A percentile compares a stretch with the other conserved stretches of the same genome.
These are phyloP conservation scores for Euphrasia arctica DNA, from an alignment of 305 asterid species.

Conservation along the genomic window DNA sequence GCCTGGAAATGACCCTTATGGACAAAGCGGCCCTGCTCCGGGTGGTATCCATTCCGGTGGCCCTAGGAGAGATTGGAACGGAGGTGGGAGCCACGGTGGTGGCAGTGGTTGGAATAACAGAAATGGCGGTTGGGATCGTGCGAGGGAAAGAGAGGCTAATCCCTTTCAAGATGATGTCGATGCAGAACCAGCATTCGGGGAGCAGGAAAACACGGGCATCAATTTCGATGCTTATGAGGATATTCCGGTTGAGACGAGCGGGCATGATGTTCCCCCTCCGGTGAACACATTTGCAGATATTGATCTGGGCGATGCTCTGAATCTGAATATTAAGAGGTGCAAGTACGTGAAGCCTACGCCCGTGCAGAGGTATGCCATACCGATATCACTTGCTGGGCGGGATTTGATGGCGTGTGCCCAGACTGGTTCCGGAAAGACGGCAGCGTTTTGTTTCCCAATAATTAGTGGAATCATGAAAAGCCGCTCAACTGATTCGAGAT, in stretches of 20 bases:
- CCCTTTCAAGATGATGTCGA: slow-evolving; percentile 63
- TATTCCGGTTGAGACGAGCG: slow-evolving; percentile 97
- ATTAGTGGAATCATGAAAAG: slow-evolving; percentile 87
- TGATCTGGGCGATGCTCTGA: slow-evolving; percentile 87
- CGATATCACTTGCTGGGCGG: slow-evolving; percentile 74
- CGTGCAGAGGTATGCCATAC: slow-evolving; percentile 86
- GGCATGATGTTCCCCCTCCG: slow-evolving; percentile 83
- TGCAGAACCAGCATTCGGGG: slow-evolving; percentile 43
- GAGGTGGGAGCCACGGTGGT: slow-evolving; percentile 37
- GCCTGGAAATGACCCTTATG: slow-evolving; percentile 46
- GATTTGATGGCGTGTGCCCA: slow-evolving; percentile 99
- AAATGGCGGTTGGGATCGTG: slow-evolving; percentile 66
- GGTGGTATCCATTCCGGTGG: slow-evolving; percentile 54
- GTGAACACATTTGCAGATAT: slow-evolving; percentile 87
- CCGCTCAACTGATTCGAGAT: slow-evolving; percentile 54
- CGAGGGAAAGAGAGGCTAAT: slow-evolving; percentile 74
- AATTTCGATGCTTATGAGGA: slow-evolving; percentile 97
- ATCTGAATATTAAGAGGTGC: slow-evolving; percentile 85
- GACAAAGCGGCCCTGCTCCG: slow-evolving; percentile 40
- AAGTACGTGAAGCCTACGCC: slow-evolving; percentile 97
- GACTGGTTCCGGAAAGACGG: slow-evolving; percentile 97
- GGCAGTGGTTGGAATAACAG: slow-evolving; percentile 67
- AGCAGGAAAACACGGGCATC: slow-evolving; percentile 66
- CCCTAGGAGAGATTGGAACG: slow-evolving; percentile 43
- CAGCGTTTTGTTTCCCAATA: slow-evolving; percentile 95